Evolutionary conservation across 805 yeast species (phyloP).

Genomic region (Metschnikowia lachancei): DNA sequence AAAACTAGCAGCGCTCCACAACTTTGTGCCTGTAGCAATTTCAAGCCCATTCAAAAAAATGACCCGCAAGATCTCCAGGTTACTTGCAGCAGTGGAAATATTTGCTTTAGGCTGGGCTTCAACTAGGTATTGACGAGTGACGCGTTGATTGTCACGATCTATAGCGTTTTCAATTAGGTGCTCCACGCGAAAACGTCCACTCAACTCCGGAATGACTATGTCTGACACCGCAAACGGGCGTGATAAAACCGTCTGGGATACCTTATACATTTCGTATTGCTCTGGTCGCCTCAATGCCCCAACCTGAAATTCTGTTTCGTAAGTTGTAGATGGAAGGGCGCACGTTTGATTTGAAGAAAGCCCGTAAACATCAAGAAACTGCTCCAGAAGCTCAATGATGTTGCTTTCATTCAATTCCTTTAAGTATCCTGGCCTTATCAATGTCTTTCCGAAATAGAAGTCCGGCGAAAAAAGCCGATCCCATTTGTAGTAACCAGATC

Average conservation of each 20-base stretch:
- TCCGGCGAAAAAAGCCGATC: slow-evolving; percentile 47
- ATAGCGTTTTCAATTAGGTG: slow-evolving; percentile 36
- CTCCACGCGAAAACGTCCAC: slow-evolving; percentile 49
- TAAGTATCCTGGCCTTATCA: slow-evolving; percentile 43
- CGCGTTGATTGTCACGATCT: slow-evolving; percentile 37
- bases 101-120: slow-evolving; percentile 6
- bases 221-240: slow-evolving; percentile 22
- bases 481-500: slow-evolving; percentile 40
- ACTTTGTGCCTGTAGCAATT: slow-evolving; percentile 21
- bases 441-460: slow-evolving; percentile 34
- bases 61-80: slow-evolving; percentile 25
- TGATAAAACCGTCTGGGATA: slow-evolving; percentile 10
- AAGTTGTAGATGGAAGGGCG: slow-evolving; percentile 27
- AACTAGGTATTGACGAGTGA: slow-evolving; percentile 28
- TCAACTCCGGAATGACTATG: slow-evolving; percentile 40
- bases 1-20: slow-evolving; percentile 31
- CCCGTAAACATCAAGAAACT: slow-evolving; percentile 31
- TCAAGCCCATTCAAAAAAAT: slow-evolving; percentile 34
- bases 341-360: slow-evolving; percentile 28
- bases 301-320: slow-evolving; percentile 26
- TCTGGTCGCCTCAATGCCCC: slow-evolving; percentile 30
- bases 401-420: not conserved
- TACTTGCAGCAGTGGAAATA: not conserved
- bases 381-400: slow-evolving; percentile 29
- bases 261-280: slow-evolving; percentile 24